These are phyloP conservation scores for Metschnikowia proteae DNA, from an alignment of 805 yeast genomes.

Conservation along the genomic window DNA sequence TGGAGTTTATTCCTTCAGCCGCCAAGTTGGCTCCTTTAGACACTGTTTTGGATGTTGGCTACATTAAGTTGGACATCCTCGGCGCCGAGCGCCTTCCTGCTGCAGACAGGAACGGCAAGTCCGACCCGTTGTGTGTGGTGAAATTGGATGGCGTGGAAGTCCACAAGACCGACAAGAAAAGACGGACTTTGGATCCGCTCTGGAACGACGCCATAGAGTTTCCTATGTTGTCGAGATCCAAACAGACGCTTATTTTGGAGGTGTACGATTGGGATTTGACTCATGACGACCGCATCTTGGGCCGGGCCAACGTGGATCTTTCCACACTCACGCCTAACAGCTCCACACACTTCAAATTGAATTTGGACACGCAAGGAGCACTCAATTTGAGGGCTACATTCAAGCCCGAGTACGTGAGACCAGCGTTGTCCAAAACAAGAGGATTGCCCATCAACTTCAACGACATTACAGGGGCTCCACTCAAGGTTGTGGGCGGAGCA, in stretches of 20 bases:
- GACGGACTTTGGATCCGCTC: conserved; percentile 65
- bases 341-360: conserved; percentile 43
- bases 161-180: conserved; percentile 56
- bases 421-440: conserved; percentile 42
- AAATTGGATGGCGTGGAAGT: conserved; percentile 50
- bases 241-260: conserved; percentile 45
- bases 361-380: conserved; percentile 62
- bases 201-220: conserved; percentile 69
- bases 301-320: conserved; percentile 49
- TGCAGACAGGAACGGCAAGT: conserved; percentile 70
- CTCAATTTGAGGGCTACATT: conserved; percentile 54
- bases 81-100: conserved; percentile 52
- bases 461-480: conserved; percentile 43
- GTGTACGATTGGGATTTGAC: conserved; percentile 79
- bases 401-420: conserved; percentile 63
- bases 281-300: conserved; percentile 62
- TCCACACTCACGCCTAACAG: conserved; percentile 45
- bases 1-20: conserved; percentile 60
- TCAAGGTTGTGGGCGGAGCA: conserved; percentile 43
- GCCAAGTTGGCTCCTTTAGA: conserved; percentile 54
- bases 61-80: conserved; percentile 51
- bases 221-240: conserved; percentile 60
- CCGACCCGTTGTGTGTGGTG: conserved; percentile 66
- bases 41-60: conserved; percentile 66
- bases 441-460: conserved; percentile 42